phyloP scores from a whole-genome alignment of 1,284 basidiomycete species.

The Trichosporon sp. region DNA sequence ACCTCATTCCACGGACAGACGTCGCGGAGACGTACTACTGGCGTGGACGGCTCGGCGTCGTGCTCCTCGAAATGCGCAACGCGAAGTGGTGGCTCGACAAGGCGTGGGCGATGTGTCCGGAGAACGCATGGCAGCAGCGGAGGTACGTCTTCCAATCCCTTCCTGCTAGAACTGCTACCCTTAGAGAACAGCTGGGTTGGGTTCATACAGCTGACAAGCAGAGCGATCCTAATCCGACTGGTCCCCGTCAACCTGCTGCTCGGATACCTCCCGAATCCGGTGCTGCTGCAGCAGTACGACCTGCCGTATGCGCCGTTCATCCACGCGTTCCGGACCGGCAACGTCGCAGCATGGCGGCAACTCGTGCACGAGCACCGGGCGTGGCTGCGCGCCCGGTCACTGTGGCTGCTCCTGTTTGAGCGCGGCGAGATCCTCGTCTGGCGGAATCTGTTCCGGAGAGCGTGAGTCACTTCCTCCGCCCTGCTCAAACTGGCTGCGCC shows the following conservation, averaged over 20 bases:
- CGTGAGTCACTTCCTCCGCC: constrained; percentile 31
- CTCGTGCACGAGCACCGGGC: constrained; percentile 39
- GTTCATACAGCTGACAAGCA: constrained; percentile 18
- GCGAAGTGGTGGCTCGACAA: constrained; percentile 38
- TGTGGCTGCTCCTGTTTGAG: constrained; percentile 50
- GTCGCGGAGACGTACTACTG: constrained; percentile 44
- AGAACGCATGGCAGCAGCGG: constrained; percentile 30
- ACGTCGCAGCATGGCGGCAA: constrained; percentile 40
- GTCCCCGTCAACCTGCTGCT: constrained; percentile 48
- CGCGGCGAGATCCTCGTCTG: constrained; percentile 51
- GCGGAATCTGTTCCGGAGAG: constrained; percentile 48
- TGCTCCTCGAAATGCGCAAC: constrained; percentile 35
- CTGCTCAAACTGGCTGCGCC: too few relatives aligned
- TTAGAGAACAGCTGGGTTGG: not conserved
- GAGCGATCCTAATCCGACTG: constrained; percentile 50
- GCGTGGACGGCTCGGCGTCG: constrained; percentile 39
- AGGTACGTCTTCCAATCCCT: constrained; percentile 23
- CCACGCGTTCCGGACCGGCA: constrained; percentile 43
- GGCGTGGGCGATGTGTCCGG: constrained; percentile 34
- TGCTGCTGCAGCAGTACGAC: constrained; percentile 39
- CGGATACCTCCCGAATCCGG: constrained; percentile 38
- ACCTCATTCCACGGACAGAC: constrained; percentile 20
- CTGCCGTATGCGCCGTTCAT: constrained; percentile 46
- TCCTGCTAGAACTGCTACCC: not conserved
- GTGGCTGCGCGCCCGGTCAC: constrained; percentile 44